Evolutionary conservation across 257 asterid genomes (phyloP).

Genomic region (Solanum sejunctum): DNA sequence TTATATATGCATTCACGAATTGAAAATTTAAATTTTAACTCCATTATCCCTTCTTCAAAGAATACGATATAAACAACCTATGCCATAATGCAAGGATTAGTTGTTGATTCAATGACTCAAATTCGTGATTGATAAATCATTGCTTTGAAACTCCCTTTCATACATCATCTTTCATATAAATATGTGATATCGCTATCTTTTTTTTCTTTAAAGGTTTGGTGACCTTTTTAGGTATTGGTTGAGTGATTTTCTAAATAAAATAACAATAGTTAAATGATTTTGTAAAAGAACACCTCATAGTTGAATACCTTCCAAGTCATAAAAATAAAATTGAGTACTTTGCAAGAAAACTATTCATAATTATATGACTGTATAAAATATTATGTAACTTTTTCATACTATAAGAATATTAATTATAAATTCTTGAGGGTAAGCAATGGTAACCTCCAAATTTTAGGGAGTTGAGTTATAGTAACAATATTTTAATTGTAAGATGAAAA

Average conservation of each 20-base stretch:
- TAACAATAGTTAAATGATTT: too few species aligned
- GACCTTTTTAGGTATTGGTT: background rate
- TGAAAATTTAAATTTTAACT: background rate
- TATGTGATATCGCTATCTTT: too few species aligned
- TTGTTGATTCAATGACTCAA: background rate
- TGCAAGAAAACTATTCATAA: too few species aligned
- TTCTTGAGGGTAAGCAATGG: too few species aligned
- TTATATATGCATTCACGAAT: background rate
- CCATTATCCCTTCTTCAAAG: background rate
- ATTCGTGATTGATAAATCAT: background rate
- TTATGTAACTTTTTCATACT: too few species aligned
- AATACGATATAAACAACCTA: background rate
- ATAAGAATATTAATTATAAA: too few species aligned
- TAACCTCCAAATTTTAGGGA: background rate
- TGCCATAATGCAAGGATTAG: background rate
- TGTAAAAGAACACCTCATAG: too few species aligned
- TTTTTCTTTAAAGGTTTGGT: background rate
- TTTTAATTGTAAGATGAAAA: background rate
- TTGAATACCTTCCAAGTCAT: too few species aligned
- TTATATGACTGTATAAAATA: too few species aligned
- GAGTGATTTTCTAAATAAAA: background rate
- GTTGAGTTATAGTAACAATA: background rate
- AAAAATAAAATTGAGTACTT: too few species aligned
- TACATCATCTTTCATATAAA: background rate
- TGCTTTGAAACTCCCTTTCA: background rate